Percentiles rank a stretch among this genome's conserved stretches.
Evolutionary conservation across 805 yeast species (phyloP).

Genomic region (Zygoascus bituminiphila): DNA sequence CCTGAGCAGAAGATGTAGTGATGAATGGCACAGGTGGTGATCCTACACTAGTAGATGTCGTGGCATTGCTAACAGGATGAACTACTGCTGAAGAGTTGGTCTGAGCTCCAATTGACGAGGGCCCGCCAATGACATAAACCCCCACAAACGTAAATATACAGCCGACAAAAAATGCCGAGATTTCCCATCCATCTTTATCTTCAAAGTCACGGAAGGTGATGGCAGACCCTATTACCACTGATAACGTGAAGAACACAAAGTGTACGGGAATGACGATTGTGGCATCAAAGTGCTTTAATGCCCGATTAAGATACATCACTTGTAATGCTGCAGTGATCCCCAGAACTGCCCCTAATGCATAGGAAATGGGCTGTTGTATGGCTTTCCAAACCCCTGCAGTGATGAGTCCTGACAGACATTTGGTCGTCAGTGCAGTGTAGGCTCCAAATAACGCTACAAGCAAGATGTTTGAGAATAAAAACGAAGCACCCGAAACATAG

Average conservation of each 20-base stretch:
- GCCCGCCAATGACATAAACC: conserved; percentile 31
- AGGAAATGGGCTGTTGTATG: conserved; percentile 26
- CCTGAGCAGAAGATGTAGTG: neutral
- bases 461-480: conserved; percentile 27
- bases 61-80: neutral
- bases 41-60: neutral
- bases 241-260: conserved; percentile 39
- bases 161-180: conserved; percentile 28
- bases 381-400: conserved; percentile 19
- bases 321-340: conserved; percentile 36
- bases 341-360: conserved; percentile 27
- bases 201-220: conserved; percentile 36
- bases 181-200: conserved; percentile 20
- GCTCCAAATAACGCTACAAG: conserved; percentile 41
- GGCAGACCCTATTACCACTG: conserved; percentile 37
- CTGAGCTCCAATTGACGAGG: neutral
- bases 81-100: neutral
- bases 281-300: conserved; percentile 35
- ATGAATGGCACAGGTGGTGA: neutral
- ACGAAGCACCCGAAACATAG: neutral
- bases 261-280: conserved; percentile 44
- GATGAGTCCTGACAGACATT: conserved; percentile 31
- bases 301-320: conserved; percentile 32
- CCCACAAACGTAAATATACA: conserved; percentile 35
- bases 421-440: conserved; percentile 39